phyloP scores from a whole-genome alignment of 495 filamentous ascomycete genomes.

The Cercophora samala region DNA sequence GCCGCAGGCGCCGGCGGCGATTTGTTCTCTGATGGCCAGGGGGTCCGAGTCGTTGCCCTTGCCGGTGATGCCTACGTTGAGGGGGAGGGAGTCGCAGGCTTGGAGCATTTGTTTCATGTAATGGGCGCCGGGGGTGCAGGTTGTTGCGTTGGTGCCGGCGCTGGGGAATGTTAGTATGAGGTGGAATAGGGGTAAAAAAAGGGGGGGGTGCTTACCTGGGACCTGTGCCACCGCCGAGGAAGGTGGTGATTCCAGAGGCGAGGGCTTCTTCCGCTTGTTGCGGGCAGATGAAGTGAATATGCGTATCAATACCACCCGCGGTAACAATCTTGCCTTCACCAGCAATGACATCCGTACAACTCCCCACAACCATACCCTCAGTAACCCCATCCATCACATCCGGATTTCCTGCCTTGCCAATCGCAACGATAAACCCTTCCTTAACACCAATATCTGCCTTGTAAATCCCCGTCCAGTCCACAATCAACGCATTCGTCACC shows the following conservation, averaged over 20 bases:
- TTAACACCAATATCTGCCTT: constrained; percentile 98
- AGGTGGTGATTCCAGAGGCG: constrained; percentile 83
- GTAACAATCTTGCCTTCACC: constrained; percentile 92
- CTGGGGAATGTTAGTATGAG: constrained; percentile 40
- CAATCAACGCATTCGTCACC: constrained; percentile 86
- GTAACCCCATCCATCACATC: constrained; percentile 93
- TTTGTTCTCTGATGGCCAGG: constrained; percentile 72
- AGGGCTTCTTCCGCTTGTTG: constrained; percentile 88
- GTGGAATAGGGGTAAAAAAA: not conserved
- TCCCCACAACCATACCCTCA: constrained; percentile 74
- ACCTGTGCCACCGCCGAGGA: constrained; percentile 92
- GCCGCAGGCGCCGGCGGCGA: constrained; percentile 79
- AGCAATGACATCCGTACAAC: constrained; percentile 93
- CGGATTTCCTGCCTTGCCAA: constrained; percentile 95
- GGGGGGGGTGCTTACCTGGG: constrained; percentile 53
- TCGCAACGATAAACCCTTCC: constrained; percentile 79
- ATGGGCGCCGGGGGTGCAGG: constrained; percentile 82
- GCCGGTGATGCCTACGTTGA: constrained; percentile 92
- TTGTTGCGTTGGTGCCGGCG: constrained; percentile 92
- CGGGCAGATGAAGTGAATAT: constrained; percentile 96
- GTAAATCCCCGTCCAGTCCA: constrained; percentile 91
- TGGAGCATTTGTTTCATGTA: constrained; percentile 93
- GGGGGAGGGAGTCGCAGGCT: constrained; percentile 77
- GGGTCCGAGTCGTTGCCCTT: constrained; percentile 90
- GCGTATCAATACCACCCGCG: constrained; percentile 85